Percentiles rank a stretch among this genome's conserved stretches.
These are phyloP conservation scores for Colletotrichum melonis DNA, from an alignment of 2,329 filamentous ascomycete genomes.

Conservation along the genomic window DNA sequence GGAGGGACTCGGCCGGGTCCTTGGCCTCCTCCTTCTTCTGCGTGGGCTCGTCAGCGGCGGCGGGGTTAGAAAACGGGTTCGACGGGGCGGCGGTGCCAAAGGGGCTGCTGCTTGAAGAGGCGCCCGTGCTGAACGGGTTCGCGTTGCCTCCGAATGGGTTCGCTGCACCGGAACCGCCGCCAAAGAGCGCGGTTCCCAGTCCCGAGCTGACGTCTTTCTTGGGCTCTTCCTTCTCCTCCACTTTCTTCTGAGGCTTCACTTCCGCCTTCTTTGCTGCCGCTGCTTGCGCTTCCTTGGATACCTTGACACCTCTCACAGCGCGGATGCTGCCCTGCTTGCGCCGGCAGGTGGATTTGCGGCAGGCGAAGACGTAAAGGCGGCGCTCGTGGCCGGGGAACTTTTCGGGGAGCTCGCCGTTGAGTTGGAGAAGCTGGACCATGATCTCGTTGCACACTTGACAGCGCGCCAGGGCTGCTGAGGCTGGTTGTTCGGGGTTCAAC, in stretches of 20 bases:
- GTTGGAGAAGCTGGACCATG: constrained; percentile 87
- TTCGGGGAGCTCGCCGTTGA: constrained; percentile 90
- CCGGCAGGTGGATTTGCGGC: constrained; percentile 81
- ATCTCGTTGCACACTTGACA: constrained; percentile 89
- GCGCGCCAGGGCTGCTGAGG: constrained; percentile 81
- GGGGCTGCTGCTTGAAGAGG: constrained; percentile 56
- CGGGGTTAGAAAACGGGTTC: constrained; percentile 44
- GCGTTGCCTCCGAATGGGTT: constrained; percentile 72
- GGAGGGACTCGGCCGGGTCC: constrained; percentile 50
- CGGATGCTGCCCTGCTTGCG: constrained; percentile 86
- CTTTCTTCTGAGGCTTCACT: constrained; percentile 46
- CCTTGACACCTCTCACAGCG: constrained; percentile 75
- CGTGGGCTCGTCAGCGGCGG: constrained; percentile 44
- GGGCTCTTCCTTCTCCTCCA: constrained; percentile 47
- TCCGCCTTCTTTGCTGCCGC: constrained; percentile 42
- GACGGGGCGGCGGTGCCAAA: constrained; percentile 50
- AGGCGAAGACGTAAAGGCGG: constrained; percentile 87
- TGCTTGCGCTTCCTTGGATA: constrained; percentile 55
- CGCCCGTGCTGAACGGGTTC: constrained; percentile 33
- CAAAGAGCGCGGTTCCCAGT: constrained; percentile 78
- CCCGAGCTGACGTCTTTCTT: constrained; percentile 51
- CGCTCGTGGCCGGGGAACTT: constrained; percentile 89
- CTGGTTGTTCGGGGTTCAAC: constrained; percentile 77
- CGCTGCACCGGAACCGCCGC: constrained; percentile 47
- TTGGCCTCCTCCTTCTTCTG: constrained; percentile 41